Evolutionary conservation across 2,329 filamentous ascomycete genomes (phyloP).

Genomic region (Botrytis deweyae): DNA sequence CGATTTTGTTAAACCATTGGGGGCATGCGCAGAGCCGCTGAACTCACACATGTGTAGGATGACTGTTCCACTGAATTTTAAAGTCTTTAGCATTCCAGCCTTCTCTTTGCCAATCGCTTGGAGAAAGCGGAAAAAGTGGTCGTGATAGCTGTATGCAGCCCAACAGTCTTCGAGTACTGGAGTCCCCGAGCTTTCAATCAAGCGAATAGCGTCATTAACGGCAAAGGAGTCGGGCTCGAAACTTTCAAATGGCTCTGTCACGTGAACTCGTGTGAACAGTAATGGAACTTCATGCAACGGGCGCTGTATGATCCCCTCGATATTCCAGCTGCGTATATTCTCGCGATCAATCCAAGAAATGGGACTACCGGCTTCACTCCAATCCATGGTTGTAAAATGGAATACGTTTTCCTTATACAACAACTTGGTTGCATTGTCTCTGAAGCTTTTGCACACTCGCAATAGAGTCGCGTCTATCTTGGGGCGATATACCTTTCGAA

Average conservation of each 20-base stretch:
- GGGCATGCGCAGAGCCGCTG: background rate
- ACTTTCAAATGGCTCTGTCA: background rate
- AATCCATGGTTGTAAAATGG: background rate
- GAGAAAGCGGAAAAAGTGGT: constrained; percentile 3
- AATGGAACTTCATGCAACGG: background rate
- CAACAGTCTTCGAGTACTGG: background rate
- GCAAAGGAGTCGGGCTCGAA: too few species aligned
- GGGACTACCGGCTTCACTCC: background rate
- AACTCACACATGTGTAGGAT: background rate
- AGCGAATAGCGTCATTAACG: background rate
- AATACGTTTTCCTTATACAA: background rate
- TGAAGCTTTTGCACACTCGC: background rate
- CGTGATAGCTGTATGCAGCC: background rate
- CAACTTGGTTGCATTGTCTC: background rate
- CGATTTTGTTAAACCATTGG: background rate
- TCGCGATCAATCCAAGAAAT: background rate
- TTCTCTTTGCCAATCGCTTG: background rate
- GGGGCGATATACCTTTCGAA: background rate
- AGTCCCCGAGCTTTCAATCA: background rate
- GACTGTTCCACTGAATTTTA: background rate
- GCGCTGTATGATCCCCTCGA: background rate
- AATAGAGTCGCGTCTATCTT: background rate
- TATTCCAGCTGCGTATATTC: background rate
- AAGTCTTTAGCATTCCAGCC: background rate
- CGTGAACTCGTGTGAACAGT: accelerated